Evolutionary conservation across 768 basidiomycete species (phyloP), one percentile per base, ranked within the genome.

Genomic region (Imleria badia): DNA sequence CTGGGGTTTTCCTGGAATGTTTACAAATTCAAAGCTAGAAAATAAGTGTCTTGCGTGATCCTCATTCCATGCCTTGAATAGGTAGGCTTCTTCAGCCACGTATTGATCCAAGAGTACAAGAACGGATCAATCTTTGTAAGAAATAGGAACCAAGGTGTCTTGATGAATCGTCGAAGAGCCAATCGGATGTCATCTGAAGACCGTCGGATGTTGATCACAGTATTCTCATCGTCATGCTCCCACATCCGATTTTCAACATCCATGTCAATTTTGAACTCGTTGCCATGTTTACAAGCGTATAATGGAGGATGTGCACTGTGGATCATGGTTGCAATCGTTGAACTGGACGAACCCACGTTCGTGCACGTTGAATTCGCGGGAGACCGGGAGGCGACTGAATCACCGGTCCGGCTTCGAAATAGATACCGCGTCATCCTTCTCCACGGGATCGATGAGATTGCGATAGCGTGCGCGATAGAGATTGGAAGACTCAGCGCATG

Each of bases 1-100:
- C 56, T 33, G 42, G 39, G 41, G 14, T 59, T 12, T 39, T 22
- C 41, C 6, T 23, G 5, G 30, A 43, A 23, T 0, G 13, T 30
- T 20, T n/a, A 10, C 15, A 44, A 15, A n/a, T 13, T 3, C 15
- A 47, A 23, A 17, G n/a, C 12, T 15, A 34, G 10, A 17, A 8
- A 5, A 14, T 6, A 15, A 14, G 33, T 12, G 30, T 33, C 30
- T n/a, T 39, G 10, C 29, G 36, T 47, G 59, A 65, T 59, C 23
- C 34, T 48, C 53, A 26, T 40, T 43, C 5, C n/a, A 11, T 52
- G 29, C 29, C 48, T 46, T 6, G 41, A 55, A 59, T 40, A 36
- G 30, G 23, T 2, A 48, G 9, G 6, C 8, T n/a, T 35, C 10
- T 13, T 6, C 45, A 29, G 43, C 33, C 47, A 33, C 26, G 5